A percentile compares a stretch with the other conserved stretches of the same genome.
These are phyloP conservation scores for Jatropha curcas DNA, from an alignment of 345 rosid genomes.

Conservation along the genomic window DNA sequence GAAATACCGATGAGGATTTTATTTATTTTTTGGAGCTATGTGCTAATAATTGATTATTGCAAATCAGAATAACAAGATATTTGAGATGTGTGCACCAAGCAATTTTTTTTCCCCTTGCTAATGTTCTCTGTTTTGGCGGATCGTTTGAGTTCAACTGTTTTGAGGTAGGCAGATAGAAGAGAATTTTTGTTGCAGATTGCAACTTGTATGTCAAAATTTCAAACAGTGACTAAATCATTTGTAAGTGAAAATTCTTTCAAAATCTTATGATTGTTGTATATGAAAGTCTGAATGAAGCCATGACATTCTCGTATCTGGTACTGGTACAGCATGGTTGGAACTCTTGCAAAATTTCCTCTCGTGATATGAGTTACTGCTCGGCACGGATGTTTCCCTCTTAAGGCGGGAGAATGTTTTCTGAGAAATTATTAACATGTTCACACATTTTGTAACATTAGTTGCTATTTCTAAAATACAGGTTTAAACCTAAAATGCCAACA, in stretches of 20 bases:
- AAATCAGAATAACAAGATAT: background rate
- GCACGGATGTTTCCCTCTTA: too few relatives aligned
- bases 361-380: too few relatives aligned
- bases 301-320: too few relatives aligned
- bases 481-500: too few relatives aligned
- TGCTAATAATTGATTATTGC: background rate
- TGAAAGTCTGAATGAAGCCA: background rate
- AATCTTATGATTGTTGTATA: background rate
- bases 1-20: slow-evolving; percentile 45
- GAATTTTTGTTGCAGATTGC: slow-evolving; percentile 5
- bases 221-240: background rate
- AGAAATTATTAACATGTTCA: too few relatives aligned
- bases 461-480: too few relatives aligned
- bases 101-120: background rate
- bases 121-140: background rate
- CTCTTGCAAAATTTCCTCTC: too few relatives aligned
- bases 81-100: background rate
- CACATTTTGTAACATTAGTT: too few relatives aligned
- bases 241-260: background rate
- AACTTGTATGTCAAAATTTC: slow-evolving; percentile 3
- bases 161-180: background rate
- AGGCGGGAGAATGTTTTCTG: too few relatives aligned
- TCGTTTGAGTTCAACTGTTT: background rate
- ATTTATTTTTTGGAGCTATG: background rate
- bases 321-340: too few relatives aligned